Evolutionary conservation across 164 flowering plant species (phyloP).

Genomic region (Platanus orientalis): DNA sequence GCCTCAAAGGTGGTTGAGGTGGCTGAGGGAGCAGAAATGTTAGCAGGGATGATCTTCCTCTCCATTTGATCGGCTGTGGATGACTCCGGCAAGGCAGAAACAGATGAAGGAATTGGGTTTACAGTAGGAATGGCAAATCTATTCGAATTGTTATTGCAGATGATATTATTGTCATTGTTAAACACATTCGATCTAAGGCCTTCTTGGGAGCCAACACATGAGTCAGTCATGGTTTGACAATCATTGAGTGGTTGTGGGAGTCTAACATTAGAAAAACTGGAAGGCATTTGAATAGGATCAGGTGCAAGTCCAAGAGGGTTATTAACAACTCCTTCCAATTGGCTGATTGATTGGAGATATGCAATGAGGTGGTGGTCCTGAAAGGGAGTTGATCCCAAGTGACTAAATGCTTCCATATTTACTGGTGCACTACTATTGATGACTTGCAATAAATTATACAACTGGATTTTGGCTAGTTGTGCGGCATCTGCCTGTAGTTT

Average conservation of each 20-base stretch:
- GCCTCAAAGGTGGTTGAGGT: conserved; percentile 32
- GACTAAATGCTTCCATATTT: conserved; percentile 1
- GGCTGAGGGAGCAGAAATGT: conserved; percentile 21
- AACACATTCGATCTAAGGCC: background rate
- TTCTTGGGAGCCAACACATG: conserved; percentile 4
- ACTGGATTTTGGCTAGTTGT: conserved; percentile 42
- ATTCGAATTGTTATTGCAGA: conserved; percentile 7
- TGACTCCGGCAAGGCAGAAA: conserved; percentile 24
- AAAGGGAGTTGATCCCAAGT: background rate
- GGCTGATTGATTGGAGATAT: background rate
- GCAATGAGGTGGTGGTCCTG: background rate
- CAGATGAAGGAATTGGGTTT: conserved; percentile 23
- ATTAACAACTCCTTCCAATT: conserved; percentile 9
- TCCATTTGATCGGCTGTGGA: conserved; percentile 17
- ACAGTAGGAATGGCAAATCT: background rate
- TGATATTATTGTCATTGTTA: background rate
- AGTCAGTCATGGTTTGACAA: background rate
- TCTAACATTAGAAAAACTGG: background rate
- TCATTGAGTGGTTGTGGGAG: conserved; percentile 4
- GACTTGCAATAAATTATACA: conserved; percentile 36
- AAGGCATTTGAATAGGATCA: background rate
- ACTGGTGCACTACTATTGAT: conserved; percentile 20
- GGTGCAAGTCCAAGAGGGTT: background rate
- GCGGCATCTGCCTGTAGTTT: conserved; percentile 42
- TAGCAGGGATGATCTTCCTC: conserved; percentile 16